phyloP scores from a whole-genome alignment of 306 rosid species.

The Glycyrrhiza uralensis region DNA sequence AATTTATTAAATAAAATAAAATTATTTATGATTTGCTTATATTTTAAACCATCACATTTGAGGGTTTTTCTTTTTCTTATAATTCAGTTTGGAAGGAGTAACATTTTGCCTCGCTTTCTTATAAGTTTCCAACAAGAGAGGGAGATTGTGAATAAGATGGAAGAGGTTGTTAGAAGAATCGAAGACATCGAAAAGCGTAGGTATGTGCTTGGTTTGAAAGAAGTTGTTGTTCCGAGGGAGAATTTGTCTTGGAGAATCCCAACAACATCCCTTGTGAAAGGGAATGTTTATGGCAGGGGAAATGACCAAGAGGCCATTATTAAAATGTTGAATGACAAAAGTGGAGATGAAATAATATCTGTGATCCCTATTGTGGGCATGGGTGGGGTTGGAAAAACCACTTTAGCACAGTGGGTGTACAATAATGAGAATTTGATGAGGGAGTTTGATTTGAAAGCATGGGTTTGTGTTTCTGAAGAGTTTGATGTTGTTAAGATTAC shows the following conservation, averaged over 20 bases:
- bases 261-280: not conserved
- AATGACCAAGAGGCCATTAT: not conserved
- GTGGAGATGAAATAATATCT: not conserved
- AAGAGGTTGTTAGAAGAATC: not conserved
- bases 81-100: too few species aligned
- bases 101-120: not conserved
- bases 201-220: not conserved
- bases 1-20: too few species aligned
- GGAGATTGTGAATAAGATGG: not conserved
- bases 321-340: not conserved
- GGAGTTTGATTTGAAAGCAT: not conserved
- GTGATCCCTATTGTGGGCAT: slow-evolving; percentile 12
- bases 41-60: too few species aligned
- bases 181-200: not conserved
- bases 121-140: not conserved
- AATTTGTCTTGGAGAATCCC: not conserved
- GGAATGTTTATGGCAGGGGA: not conserved
- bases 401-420: not conserved
- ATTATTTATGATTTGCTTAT: too few species aligned
- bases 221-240: not conserved
- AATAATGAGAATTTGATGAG: not conserved
- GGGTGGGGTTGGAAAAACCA: slow-evolving; percentile 23
- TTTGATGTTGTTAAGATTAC: not conserved
- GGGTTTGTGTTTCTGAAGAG: slow-evolving; percentile 3
- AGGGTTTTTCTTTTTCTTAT: too few species aligned